These are phyloP conservation scores for Podospora tetraspora DNA, from an alignment of 495 filamentous ascomycete species.

Conservation along the genomic window DNA sequence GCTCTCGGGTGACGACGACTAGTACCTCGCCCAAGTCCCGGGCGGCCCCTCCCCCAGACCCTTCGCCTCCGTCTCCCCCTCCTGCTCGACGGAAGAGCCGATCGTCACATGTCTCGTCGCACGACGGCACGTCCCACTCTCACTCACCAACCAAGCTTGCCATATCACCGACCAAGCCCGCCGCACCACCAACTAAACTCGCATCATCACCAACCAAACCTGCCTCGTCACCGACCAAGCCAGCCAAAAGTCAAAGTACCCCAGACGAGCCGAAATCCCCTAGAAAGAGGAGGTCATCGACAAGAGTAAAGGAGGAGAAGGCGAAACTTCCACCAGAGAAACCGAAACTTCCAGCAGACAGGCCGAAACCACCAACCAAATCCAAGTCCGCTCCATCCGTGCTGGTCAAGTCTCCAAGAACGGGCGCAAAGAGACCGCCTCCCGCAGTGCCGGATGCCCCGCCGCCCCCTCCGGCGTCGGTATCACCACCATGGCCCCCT, in stretches of 20 bases:
- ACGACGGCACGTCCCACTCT: neutral
- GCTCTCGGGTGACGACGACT: constrained; percentile 18
- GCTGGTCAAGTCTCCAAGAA: neutral
- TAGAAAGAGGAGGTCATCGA: constrained; percentile 6
- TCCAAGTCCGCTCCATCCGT: neutral
- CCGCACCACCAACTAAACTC: neutral
- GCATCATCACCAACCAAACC: neutral
- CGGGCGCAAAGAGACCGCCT: neutral
- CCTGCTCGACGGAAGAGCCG: constrained; percentile 16
- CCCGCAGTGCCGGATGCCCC: neutral
- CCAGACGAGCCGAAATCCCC: neutral
- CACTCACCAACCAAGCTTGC: neutral
- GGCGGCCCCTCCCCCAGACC: neutral
- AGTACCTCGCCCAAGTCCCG: constrained; percentile 10
- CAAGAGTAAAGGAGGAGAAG: constrained; percentile 2
- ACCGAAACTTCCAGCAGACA: neutral
- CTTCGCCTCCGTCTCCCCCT: constrained; percentile 4
- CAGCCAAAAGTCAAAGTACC: neutral
- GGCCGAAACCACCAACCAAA: neutral
- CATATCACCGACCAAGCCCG: neutral
- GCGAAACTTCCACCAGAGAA: neutral
- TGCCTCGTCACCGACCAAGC: neutral
- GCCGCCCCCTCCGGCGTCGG: neutral
- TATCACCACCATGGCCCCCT: too few species aligned
- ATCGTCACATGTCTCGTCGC: constrained; percentile 4